Conservation (phyloP, 805 yeast genomes). For the Lipomyces sp. region DNA sequence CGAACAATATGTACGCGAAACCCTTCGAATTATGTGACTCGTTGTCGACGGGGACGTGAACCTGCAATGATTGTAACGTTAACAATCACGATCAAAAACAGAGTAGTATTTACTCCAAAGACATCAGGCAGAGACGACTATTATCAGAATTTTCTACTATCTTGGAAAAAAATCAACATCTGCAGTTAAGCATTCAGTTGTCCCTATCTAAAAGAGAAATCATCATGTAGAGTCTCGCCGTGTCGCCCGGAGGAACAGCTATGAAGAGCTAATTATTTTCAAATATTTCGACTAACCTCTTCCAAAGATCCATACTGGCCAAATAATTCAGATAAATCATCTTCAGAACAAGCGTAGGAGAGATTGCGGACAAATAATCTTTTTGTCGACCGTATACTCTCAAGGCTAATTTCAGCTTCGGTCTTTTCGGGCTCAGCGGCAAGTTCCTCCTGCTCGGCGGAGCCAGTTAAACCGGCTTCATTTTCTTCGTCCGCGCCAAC, state of each 20-base stretch:
- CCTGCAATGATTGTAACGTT: too few relatives aligned
- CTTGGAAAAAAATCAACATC: conserved; percentile 29
- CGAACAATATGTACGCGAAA: conserved; percentile 77
- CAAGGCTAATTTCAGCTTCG: conserved; percentile 17
- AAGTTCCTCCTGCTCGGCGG: too few relatives aligned
- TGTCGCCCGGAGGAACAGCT: background rate
- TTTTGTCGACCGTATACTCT: conserved; percentile 58
- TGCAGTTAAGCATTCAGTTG: conserved; percentile 29
- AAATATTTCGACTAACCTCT: conserved; percentile 44
- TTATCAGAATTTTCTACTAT: conserved; percentile 28
- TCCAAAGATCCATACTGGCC: conserved; percentile 64
- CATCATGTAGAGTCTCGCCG: conserved; percentile 11
- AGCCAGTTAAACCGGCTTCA: too few relatives aligned
- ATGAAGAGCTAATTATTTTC: background rate
- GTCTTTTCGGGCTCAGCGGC: background rate
- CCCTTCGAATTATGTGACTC: conserved; percentile 91
- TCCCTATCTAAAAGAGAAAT: conserved; percentile 32
- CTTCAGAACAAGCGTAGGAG: conserved; percentile 71
- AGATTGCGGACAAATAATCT: conserved; percentile 87
- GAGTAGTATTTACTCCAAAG: background rate
- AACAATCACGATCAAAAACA: too few relatives aligned
- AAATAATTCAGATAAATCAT: conserved; percentile 68
- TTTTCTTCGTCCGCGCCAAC: background rate
- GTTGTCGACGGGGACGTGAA: conserved; percentile 87
- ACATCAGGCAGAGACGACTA: background rate